A percentile compares a stretch with the other conserved stretches of the same genome.
These are phyloP conservation scores for Erythrophleum fordii DNA, from an alignment of 306 rosid species.

Conservation along the genomic window DNA sequence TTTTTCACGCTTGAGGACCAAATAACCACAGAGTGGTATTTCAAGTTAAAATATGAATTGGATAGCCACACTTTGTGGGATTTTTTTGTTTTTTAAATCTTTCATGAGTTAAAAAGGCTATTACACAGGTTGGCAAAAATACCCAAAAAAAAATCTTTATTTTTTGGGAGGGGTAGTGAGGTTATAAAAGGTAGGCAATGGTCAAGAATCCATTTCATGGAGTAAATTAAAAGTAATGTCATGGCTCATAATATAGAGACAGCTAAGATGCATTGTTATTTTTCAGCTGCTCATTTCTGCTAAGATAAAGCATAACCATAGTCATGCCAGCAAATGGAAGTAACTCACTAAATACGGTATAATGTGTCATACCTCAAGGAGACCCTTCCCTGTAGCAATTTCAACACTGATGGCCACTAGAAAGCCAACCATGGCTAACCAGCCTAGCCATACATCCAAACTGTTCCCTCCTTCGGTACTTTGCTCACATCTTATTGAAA, in stretches of 20 bases:
- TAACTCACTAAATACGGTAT: background rate
- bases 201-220: slow-evolving; percentile 25
- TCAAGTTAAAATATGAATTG: background rate
- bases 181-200: background rate
- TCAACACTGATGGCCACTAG: slow-evolving; percentile 76
- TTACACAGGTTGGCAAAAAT: background rate
- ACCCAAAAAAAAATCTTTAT: background rate
- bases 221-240: slow-evolving; percentile 22
- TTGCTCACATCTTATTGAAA: slow-evolving; percentile 81
- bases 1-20: background rate
- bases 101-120: background rate
- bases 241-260: slow-evolving; percentile 16
- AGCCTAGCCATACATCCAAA: slow-evolving; percentile 88
- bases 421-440: slow-evolving; percentile 93
- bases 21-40: background rate
- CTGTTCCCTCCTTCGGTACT: slow-evolving; percentile 57
- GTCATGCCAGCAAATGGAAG: slow-evolving; percentile 26
- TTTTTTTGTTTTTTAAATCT: no score
- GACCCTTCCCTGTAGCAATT: slow-evolving; percentile 87
- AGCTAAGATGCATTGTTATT: background rate
- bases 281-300: background rate
- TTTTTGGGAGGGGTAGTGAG: background rate
- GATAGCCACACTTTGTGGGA: no score
- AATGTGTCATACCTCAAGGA: slow-evolving; percentile 71
- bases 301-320: background rate